Percentiles rank a stretch among this genome's conserved stretches.
Evolutionary conservation across 768 basidiomycete genomes (phyloP).

Genomic region (Rhodotorula paludigena): DNA sequence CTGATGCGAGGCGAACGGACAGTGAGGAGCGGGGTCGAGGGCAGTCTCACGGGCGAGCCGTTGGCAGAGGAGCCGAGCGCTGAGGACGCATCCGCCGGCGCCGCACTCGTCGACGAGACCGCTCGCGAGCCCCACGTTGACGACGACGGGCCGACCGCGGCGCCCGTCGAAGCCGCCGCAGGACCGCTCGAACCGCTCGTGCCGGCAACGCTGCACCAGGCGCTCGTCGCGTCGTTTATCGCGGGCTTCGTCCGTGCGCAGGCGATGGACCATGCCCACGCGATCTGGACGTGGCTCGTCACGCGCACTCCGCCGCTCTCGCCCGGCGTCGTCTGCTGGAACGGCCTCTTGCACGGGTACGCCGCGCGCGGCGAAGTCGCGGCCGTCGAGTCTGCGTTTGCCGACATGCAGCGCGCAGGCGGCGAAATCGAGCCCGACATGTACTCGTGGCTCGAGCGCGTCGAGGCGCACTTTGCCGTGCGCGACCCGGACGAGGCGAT

Average conservation of each 20-base stretch:
- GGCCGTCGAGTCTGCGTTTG: slow-evolving; percentile 61
- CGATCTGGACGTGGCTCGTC: slow-evolving; percentile 66
- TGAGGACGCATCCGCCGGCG: neutral
- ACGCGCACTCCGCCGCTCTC: slow-evolving; percentile 49
- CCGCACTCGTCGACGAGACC: neutral
- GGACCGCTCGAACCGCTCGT: neutral
- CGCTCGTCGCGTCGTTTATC: slow-evolving; percentile 63
- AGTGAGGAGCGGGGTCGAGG: neutral
- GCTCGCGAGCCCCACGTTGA: no score
- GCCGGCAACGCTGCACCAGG: slow-evolving; percentile 56
- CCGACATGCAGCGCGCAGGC: slow-evolving; percentile 55
- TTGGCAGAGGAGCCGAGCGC: neutral
- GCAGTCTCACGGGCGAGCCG: neutral
- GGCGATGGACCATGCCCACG: slow-evolving; percentile 57
- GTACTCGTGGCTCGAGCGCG: slow-evolving; percentile 64
- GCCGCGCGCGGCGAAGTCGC: slow-evolving; percentile 54
- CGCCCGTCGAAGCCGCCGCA: neutral
- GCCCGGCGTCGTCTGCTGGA: slow-evolving; percentile 65
- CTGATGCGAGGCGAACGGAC: neutral
- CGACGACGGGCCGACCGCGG: neutral
- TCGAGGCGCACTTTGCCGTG: slow-evolving; percentile 56
- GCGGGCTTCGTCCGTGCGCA: slow-evolving; percentile 60
- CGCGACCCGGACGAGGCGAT: slow-evolving; percentile 32
- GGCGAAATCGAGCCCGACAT: slow-evolving; percentile 60
- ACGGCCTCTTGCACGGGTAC: slow-evolving; percentile 63